phyloP scores from a whole-genome alignment of 306 rosid genomes.

The Leucaena leucocephala region DNA sequence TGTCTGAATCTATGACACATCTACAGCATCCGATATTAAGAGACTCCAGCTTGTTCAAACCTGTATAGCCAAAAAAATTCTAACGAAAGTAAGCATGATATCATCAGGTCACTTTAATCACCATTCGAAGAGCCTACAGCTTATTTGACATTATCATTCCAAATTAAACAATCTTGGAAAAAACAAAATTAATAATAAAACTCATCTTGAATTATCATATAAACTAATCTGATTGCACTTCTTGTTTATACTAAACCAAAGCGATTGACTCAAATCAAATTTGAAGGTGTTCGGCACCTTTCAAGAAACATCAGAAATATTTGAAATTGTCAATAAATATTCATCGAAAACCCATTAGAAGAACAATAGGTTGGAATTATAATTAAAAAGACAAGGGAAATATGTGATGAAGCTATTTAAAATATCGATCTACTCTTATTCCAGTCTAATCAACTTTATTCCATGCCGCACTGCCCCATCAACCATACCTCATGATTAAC shows the following conservation, averaged over 20 bases:
- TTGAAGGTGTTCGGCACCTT: background rate
- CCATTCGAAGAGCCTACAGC: slow-evolving; percentile 18
- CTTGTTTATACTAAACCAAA: background rate
- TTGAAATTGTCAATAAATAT: background rate
- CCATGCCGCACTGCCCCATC: slow-evolving; percentile 18
- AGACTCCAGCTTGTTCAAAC: slow-evolving; percentile 58
- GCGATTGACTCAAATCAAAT: slow-evolving; percentile 20
- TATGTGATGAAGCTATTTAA: slow-evolving; percentile 10
- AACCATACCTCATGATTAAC: slow-evolving; percentile 21
- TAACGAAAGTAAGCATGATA: background rate
- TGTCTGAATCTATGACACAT: slow-evolving; percentile 63
- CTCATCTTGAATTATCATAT: slow-evolving; percentile 3
- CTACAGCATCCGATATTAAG: slow-evolving; percentile 68
- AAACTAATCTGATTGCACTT: background rate
- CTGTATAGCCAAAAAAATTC: slow-evolving; percentile 35
- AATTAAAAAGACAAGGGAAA: slow-evolving; percentile 17
- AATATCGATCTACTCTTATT: slow-evolving; percentile 21
- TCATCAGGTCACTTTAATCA: slow-evolving; percentile 19
- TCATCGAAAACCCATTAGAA: background rate
- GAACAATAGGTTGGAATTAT: slow-evolving; percentile 18
- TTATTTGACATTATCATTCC: background rate
- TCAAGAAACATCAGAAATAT: slow-evolving; percentile 15
- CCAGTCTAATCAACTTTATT: slow-evolving; percentile 26
- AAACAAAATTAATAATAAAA: background rate
- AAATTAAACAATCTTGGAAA: background rate